A percentile compares a stretch with the other conserved stretches of the same genome.
These are phyloP conservation scores for Nicotiana knightiana DNA, from an alignment of 257 asterid species.

Conservation along the genomic window DNA sequence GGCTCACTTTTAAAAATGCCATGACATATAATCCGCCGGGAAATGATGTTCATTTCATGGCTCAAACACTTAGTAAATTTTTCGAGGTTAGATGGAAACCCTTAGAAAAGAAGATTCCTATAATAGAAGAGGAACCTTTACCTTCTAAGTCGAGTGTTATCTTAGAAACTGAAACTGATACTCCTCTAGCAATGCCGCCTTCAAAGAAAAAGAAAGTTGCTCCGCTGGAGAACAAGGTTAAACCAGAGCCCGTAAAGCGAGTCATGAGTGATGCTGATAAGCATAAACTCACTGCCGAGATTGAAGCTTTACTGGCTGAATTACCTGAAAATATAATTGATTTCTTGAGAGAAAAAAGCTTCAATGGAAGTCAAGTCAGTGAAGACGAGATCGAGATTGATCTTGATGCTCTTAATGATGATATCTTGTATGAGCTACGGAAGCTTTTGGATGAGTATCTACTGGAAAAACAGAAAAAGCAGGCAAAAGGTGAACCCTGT, in stretches of 20 bases:
- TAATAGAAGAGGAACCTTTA: slow-evolving; percentile 11
- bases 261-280: slow-evolving; percentile 58
- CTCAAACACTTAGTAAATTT: slow-evolving; percentile 39
- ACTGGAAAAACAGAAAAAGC: slow-evolving; percentile 42
- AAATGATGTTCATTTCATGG: slow-evolving; percentile 64
- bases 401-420: slow-evolving; percentile 61
- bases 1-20: slow-evolving; percentile 84
- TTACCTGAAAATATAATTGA: slow-evolving; percentile 68
- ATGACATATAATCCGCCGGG: slow-evolving; percentile 81
- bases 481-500: slow-evolving; percentile 32
- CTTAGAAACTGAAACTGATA: slow-evolving; percentile 56
- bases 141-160: slow-evolving; percentile 38
- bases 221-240: slow-evolving; percentile 35
- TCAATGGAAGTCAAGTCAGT: slow-evolving; percentile 37
- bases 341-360: slow-evolving; percentile 54
- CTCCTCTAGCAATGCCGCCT: slow-evolving; percentile 46
- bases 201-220: slow-evolving; percentile 41
- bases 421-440: slow-evolving; percentile 53
- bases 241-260: slow-evolving; percentile 39
- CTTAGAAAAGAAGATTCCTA: slow-evolving; percentile 36
- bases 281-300: slow-evolving; percentile 50
- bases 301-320: slow-evolving; percentile 55
- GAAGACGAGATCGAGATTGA: slow-evolving; percentile 94
- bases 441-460: slow-evolving; percentile 61
- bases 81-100: slow-evolving; percentile 81